These are phyloP conservation scores for Wickerhamomyces silvicola DNA, from an alignment of 805 yeast species.

Conservation along the genomic window DNA sequence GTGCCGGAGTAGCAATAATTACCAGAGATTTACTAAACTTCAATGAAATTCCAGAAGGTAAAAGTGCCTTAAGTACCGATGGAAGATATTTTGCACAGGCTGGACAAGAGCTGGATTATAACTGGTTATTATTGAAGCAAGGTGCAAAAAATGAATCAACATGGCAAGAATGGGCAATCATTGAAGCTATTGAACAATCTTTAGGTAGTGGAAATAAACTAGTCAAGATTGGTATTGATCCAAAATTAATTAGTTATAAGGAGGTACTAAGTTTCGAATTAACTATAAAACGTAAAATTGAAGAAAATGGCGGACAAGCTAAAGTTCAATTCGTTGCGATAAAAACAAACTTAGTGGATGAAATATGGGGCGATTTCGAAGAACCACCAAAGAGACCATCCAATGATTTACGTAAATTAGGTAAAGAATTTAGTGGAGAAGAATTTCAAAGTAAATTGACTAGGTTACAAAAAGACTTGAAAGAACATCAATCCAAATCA, in stretches of 20 bases:
- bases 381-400: conserved; percentile 51
- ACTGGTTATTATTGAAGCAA: conserved; percentile 78
- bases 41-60: conserved; percentile 43
- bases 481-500: conserved; percentile 30
- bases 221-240: conserved; percentile 76
- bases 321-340: conserved; percentile 44
- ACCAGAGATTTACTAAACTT: conserved; percentile 41
- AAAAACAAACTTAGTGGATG: conserved; percentile 63
- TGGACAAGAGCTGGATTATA: conserved; percentile 65
- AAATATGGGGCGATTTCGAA: conserved; percentile 67
- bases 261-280: conserved; percentile 25
- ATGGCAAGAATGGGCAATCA: conserved; percentile 77
- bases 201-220: conserved; percentile 33
- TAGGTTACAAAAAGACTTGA: conserved; percentile 34
- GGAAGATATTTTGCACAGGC: conserved; percentile 95
- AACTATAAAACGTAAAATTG: conserved; percentile 22
- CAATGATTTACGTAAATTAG: conserved; percentile 45
- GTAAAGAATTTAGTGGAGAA: conserved; percentile 58
- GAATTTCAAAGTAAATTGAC: conserved; percentile 49
- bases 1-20: conserved; percentile 89
- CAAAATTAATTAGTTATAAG: conserved; percentile 55
- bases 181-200: conserved; percentile 41
- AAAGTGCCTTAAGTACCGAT: conserved; percentile 84
- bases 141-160: conserved; percentile 63
- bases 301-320: conserved; percentile 22